Base-by-base conservation (phyloP, 331 rosid genomes). In the Malus hybrid region DNA sequence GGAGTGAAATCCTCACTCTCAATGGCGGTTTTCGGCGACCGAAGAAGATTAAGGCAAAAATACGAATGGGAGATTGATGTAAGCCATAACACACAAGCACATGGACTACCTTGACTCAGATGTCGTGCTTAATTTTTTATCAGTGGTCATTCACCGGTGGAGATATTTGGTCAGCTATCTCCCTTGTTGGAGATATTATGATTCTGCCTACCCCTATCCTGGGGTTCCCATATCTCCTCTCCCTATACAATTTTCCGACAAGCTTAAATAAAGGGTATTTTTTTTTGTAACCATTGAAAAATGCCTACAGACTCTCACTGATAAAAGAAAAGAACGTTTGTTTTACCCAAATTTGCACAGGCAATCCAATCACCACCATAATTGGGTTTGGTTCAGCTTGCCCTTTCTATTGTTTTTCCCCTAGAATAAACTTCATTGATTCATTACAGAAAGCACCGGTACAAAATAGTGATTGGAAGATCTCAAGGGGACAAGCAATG, bases 191-290 rank as follows among this genome's bases (percentile, higher is more conserved):
- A 52, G 97, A 91, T 80, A 93, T 79, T 39, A 93, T 89, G 53
- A 93, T 93, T 87, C 96, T 74, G 63, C 97, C 98, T 5, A 93
- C 98, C 61, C 98, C 97, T 28, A 77, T 82, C 90, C 77, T 88
- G 91, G 3, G 89, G 86, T 26, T 87, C 87, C 96, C 97, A 93
- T 71, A 2, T 28, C 29, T 28, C 29, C 87, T 88, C 86, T 88
- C 98, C 78, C 85, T 84, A 60, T 86, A 84, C 82, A 93, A 78
- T 81, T 91, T 93, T 71, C 91, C 98, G 76, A 93, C 69, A 57
- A 93, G 90, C 97, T 93, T 83, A 70, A 75, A 84, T 14, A 26
- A 63, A 84, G 22, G 80, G 29, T 28, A 1, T 39, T 39, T 9
- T 39, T 9, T 39, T 39, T 39, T 9, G 34, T 32, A 32, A 32